A percentile compares a stretch with the other conserved stretches of the same genome.
Evolutionary conservation across 306 rosid species (phyloP).

Genomic region (Dryas octopetala): DNA sequence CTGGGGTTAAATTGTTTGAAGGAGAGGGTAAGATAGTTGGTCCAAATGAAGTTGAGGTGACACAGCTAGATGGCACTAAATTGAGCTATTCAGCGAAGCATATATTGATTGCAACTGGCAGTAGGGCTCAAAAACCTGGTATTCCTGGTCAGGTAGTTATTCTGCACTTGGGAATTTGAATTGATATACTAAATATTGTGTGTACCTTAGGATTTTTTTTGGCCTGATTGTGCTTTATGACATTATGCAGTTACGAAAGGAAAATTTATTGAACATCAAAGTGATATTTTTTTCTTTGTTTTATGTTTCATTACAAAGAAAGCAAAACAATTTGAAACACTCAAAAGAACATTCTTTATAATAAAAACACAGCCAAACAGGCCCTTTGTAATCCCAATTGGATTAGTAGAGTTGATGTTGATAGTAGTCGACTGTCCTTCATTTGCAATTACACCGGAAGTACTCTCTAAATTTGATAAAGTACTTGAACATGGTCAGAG

Average conservation of each 20-base stretch:
- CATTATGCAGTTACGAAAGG: neutral
- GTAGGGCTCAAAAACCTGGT: conserved; percentile 72
- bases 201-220: neutral
- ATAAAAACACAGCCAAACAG: neutral
- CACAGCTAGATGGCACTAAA: conserved; percentile 95
- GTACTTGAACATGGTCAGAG: neutral
- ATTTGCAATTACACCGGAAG: neutral
- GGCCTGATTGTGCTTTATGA: neutral
- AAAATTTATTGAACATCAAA: neutral
- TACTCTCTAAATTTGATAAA: neutral
- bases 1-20: conserved; percentile 86
- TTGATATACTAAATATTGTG: neutral
- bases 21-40: conserved; percentile 91
- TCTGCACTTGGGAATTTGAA: conserved; percentile 24
- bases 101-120: conserved; percentile 88
- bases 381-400: neutral
- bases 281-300: neutral
- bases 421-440: neutral
- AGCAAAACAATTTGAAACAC: neutral
- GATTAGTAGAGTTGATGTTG: conserved; percentile 3
- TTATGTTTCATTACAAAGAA: neutral
- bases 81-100: conserved; percentile 86
- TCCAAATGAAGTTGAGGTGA: conserved; percentile 94
- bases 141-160: conserved; percentile 85
- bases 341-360: neutral